Base-by-base conservation (phyloP, 257 asterid species). In the Craterostigma plantagineum region DNA sequence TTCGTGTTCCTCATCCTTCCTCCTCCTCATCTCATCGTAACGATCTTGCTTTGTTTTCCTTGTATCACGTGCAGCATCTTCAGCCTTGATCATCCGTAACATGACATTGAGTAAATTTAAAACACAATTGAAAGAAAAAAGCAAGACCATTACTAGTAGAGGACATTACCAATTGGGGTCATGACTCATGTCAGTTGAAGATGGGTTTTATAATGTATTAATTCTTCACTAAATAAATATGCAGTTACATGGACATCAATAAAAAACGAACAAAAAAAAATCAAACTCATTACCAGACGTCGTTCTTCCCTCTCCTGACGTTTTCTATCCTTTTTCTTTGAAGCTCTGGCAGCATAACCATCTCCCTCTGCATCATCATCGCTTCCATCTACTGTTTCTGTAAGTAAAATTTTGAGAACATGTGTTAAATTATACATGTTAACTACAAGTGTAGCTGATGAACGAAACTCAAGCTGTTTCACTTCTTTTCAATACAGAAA, bases 1-100 rank as follows among this genome's bases (percentile, higher is more conserved):
- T 60, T 90, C 99, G n/a, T 86, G 87, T 66, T 90, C 95, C 63
- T 90, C 94, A 44, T 90, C 99, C 70, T 77, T 83, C 61, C 62
- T 79, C 73, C 91, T 90, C 63, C 99, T 83, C 76, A 65, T 72
- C 62, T 83, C 95, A 5, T 79, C 99, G 61, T 90, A 90, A 14
- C 47, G 84, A 48, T 81, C 94, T 72, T 79, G 93, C 60, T 90
- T 90, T 51, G 79, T 68, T 36, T 61, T 64, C 69, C 90, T 77
- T 17, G 95, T 70, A 7, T 75, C 94, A 37, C 75, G 77, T 30
- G 84, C 18, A 59, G 70, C 75, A 41, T 83, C 92, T 23, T 80
- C 91, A 56, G 94, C 93, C 99, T 90, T 51, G 43, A 66, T 34
- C 53, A 69, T 41, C 46, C 57, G 54, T 51, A 23, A 35, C 34